Conservation (phyloP, 306 rosid species). For the Sechiopsis laciniata region DNA sequence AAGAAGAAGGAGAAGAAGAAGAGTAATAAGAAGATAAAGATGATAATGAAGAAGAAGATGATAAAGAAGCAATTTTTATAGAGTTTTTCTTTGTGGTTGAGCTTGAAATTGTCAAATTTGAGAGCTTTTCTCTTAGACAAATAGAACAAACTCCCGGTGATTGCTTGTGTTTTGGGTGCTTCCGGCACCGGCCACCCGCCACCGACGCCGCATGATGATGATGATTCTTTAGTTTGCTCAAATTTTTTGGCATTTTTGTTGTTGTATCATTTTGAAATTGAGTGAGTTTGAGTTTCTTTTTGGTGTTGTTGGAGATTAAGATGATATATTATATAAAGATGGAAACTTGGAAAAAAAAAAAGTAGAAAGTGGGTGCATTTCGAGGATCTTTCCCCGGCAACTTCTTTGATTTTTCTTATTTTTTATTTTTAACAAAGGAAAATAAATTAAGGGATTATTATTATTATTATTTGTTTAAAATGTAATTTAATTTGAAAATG, state of each 20-base stretch:
- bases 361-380: conserved; percentile 16
- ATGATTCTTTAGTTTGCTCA: conserved; percentile 2
- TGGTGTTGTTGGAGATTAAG: neutral
- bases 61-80: neutral
- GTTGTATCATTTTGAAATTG: conserved; percentile 9
- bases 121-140: conserved; percentile 55
- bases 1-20: neutral
- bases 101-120: conserved; percentile 21
- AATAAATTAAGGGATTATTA: too few relatives aligned
- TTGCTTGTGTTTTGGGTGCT: conserved; percentile 74
- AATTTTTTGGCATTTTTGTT: neutral
- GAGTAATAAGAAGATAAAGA: conserved; percentile 15
- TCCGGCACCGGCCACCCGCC: conserved; percentile 38
- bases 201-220: neutral
- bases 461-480: too few relatives aligned
- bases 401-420: conserved; percentile 38
- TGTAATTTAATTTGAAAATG: conserved; percentile 18
- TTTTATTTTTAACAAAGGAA: too few relatives aligned
- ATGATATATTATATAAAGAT: conserved; percentile 13
- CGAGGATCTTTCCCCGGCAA: conserved; percentile 37
- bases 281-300: neutral
- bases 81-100: neutral
- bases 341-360: neutral
- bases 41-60: conserved; percentile 1
- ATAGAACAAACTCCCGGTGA: conserved; percentile 81